Evolutionary conservation across 768 basidiomycete species (phyloP).

Genomic region (Leccinum variicolor): DNA sequence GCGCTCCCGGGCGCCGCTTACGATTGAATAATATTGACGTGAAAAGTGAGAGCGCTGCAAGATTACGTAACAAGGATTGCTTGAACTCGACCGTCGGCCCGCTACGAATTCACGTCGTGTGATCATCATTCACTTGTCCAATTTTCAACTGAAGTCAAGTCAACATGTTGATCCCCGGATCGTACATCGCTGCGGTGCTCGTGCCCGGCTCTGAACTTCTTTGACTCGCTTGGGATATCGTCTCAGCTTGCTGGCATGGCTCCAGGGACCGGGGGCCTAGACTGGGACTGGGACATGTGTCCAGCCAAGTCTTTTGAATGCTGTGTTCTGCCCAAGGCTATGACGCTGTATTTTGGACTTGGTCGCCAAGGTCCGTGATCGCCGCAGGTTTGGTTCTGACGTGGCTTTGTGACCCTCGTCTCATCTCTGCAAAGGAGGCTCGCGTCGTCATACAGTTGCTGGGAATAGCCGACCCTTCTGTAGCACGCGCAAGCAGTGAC

Average conservation of each 20-base stretch:
- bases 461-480: background rate
- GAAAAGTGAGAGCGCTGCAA: too few species aligned
- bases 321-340: background rate
- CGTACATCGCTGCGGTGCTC: background rate
- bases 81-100: too few species aligned
- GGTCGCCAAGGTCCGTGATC: background rate
- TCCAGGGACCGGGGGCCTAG: background rate
- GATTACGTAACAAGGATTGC: too few species aligned
- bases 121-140: background rate
- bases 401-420: background rate
- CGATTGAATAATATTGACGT: too few species aligned
- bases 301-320: background rate
- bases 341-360: background rate
- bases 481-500: background rate
- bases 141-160: background rate
- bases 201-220: too few species aligned
- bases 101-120: background rate
- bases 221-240: background rate
- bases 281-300: background rate
- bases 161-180: background rate
- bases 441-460: background rate
- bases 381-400: background rate
- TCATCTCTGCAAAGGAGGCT: background rate
- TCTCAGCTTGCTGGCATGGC: background rate
- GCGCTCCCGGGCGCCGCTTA: too few species aligned